Percentiles rank a stretch among this genome's conserved stretches.
Evolutionary conservation across 805 yeast species (phyloP).

Genomic region (Sugiyamaella smithiae): DNA sequence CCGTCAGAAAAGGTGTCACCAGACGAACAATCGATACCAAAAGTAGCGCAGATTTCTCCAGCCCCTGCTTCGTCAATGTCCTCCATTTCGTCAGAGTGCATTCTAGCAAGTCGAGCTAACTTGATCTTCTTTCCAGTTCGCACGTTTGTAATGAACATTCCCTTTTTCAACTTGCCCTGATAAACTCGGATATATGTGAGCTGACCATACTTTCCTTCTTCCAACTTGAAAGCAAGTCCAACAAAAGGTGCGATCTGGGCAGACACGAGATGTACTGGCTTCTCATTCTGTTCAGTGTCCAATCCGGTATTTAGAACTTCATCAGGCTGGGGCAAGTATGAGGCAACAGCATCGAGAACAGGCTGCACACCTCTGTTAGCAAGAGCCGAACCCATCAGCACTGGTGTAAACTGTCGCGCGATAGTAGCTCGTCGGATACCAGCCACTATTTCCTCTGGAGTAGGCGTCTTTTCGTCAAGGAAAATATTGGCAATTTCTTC

Average conservation of each 20-base stretch:
- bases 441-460: constrained; percentile 72
- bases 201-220: constrained; percentile 98
- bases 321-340: constrained; percentile 92
- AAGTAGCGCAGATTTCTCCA: constrained; percentile 99
- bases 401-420: constrained; percentile 96
- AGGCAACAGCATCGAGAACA: constrained; percentile 93
- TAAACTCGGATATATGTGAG: constrained; percentile 94
- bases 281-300: constrained; percentile 61
- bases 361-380: constrained; percentile 96
- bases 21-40: constrained; percentile 97
- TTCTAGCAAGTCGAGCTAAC: constrained; percentile 89
- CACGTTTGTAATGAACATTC: constrained; percentile 81
- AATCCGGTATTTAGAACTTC: constrained; percentile 89
- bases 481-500: constrained; percentile 94
- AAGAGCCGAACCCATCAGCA: constrained; percentile 97
- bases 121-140: constrained; percentile 92
- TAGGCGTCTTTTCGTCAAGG: constrained; percentile 86
- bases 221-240: constrained; percentile 97
- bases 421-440: constrained; percentile 96
- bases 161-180: constrained; percentile 92
- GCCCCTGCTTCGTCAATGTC: constrained; percentile 94
- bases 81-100: constrained; percentile 99
- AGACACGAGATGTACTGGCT: constrained; percentile 71
- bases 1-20: constrained; percentile 97
- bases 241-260: constrained; percentile 77